Conservation (phyloP, 2,329 filamentous ascomycete species). For the Apiospora marii region DNA sequence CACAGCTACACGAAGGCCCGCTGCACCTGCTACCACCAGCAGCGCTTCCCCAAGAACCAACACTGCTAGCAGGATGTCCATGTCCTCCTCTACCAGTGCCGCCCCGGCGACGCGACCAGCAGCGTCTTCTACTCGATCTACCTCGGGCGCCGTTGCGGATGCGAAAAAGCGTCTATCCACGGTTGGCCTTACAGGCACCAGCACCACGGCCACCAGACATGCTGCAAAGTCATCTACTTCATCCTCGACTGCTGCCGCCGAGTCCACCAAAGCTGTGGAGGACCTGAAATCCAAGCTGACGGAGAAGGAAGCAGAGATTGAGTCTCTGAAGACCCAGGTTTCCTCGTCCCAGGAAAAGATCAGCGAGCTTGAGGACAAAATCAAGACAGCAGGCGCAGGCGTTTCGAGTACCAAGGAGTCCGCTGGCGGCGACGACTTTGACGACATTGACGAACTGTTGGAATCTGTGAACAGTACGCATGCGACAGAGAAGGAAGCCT, state of each 20-base stretch:
- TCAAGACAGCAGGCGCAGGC: slow-evolving; percentile 50
- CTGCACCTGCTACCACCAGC: slow-evolving; percentile 34
- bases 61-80: slow-evolving; percentile 43
- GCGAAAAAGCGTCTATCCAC: slow-evolving; percentile 66
- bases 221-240: slow-evolving; percentile 51
- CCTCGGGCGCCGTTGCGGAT: slow-evolving; percentile 51
- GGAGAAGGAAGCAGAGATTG: slow-evolving; percentile 65
- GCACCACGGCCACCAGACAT: slow-evolving; percentile 51
- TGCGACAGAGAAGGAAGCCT: slow-evolving; percentile 47
- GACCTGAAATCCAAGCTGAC: slow-evolving; percentile 67
- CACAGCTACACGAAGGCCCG: slow-evolving; percentile 43
- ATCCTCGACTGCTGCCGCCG: slow-evolving; percentile 48
- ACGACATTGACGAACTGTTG: slow-evolving; percentile 43
- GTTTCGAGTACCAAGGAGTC: slow-evolving; percentile 49
- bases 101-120: slow-evolving; percentile 37
- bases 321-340: slow-evolving; percentile 64
- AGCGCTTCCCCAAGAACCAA: slow-evolving; percentile 43
- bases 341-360: slow-evolving; percentile 63
- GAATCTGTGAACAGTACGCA: slow-evolving; percentile 11
- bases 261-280: slow-evolving; percentile 63
- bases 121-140: slow-evolving; percentile 31
- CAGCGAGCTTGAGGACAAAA: slow-evolving; percentile 60
- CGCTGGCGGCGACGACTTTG: slow-evolving; percentile 49
- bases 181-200: slow-evolving; percentile 48
- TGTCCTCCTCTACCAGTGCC: slow-evolving; percentile 46